Evolutionary conservation across 2,329 filamentous ascomycete species (phyloP).

Genomic region (Penicillium oxalicum): DNA sequence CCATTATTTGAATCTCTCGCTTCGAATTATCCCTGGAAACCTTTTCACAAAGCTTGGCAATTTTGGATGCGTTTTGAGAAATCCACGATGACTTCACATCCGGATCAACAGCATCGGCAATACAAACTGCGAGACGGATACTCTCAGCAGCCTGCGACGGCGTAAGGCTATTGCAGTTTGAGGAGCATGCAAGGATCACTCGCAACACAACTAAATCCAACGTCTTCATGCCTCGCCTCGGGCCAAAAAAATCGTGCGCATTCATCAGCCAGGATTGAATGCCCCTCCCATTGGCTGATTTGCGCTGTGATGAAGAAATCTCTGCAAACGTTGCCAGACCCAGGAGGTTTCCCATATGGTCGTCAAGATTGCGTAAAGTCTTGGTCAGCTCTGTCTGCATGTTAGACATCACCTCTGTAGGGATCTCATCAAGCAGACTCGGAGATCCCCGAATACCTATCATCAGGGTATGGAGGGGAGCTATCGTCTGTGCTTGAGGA

Average conservation of each 20-base stretch:
- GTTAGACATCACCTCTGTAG: conserved; percentile 29
- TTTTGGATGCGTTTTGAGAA: conserved; percentile 26
- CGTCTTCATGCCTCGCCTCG: conserved; percentile 36
- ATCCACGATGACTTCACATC: conserved; percentile 33
- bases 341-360: conserved; percentile 37
- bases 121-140: conserved; percentile 32
- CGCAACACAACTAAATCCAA: conserved; percentile 38
- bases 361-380: conserved; percentile 34
- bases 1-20: conserved; percentile 30
- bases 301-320: conserved; percentile 21
- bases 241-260: conserved; percentile 35
- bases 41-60: conserved; percentile 37
- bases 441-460: conserved; percentile 25
- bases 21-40: conserved; percentile 26
- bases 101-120: conserved; percentile 30
- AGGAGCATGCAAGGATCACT: conserved; percentile 37
- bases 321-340: conserved; percentile 38
- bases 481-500: conserved; percentile 29
- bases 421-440: conserved; percentile 25
- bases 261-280: conserved; percentile 29
- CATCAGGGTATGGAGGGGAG: conserved; percentile 31
- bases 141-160: conserved; percentile 28
- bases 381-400: conserved; percentile 36
- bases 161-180: conserved; percentile 26
- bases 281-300: conserved; percentile 11